Conservation (phyloP, 2,329 filamentous ascomycete genomes). For the Epichloe elymi region DNA sequence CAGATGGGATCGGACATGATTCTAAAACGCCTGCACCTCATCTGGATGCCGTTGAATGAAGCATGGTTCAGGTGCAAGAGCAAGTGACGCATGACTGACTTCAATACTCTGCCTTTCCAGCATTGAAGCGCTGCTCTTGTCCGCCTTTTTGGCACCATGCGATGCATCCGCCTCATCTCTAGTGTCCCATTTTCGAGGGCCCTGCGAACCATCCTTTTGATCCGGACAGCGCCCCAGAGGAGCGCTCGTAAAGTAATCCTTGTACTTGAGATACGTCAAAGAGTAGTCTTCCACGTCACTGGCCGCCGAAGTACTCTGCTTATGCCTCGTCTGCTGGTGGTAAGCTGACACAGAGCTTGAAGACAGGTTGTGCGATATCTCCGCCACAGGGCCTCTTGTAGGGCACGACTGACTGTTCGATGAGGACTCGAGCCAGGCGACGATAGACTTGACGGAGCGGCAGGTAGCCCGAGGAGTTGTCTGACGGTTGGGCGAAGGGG, state of each 20-base stretch:
- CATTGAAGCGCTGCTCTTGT: too few relatives aligned
- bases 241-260: conserved; percentile 17
- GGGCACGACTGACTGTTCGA: conserved; percentile 4
- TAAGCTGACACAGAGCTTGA: background rate
- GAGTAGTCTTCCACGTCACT: conserved; percentile 18
- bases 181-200: background rate
- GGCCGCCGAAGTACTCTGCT: background rate
- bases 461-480: background rate
- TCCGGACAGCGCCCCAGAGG: conserved; percentile 20
- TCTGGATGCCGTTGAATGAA: conserved; percentile 8
- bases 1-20: conserved; percentile 16
- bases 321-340: background rate
- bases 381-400: background rate
- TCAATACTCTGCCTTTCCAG: background rate
- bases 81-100: background rate
- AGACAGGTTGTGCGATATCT: conserved; percentile 1
- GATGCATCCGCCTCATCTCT: background rate
- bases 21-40: conserved; percentile 20
- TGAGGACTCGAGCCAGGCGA: conserved; percentile 18
- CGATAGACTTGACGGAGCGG: conserved; percentile 18
- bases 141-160: background rate
- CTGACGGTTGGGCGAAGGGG: background rate
- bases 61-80: background rate
- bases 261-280: conserved; percentile 20
- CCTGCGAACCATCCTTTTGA: background rate